phyloP scores from a whole-genome alignment of 192 early-diverging fungal genomes.

The Coemansia erecta region DNA sequence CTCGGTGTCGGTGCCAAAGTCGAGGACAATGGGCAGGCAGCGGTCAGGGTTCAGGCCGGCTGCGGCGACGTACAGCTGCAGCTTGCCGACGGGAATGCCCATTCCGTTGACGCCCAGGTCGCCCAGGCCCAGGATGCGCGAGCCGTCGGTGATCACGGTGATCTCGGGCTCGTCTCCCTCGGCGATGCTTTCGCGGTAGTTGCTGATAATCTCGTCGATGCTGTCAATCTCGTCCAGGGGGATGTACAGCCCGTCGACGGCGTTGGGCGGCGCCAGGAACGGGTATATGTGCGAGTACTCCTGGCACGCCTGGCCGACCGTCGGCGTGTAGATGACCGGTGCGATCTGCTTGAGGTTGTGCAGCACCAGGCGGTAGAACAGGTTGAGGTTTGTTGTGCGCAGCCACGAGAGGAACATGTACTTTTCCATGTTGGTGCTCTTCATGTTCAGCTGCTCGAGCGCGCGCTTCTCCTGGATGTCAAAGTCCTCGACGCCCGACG shows the following conservation, averaged over 20 bases:
- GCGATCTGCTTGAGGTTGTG: constrained; percentile 76
- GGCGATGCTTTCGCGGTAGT: constrained; percentile 67
- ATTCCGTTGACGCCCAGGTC: constrained; percentile 93
- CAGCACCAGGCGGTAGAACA: constrained; percentile 81
- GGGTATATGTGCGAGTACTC: constrained; percentile 87
- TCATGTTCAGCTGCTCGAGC: constrained; percentile 64
- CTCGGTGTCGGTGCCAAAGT: constrained; percentile 87
- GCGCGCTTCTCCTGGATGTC: constrained; percentile 72
- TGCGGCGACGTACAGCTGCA: constrained; percentile 84
- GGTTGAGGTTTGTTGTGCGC: constrained; percentile 69
- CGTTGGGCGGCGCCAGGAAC: constrained; percentile 69
- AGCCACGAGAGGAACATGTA: constrained; percentile 81
- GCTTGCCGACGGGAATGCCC: constrained; percentile 93
- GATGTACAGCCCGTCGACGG: constrained; percentile 82
- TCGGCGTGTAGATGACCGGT: constrained; percentile 78
- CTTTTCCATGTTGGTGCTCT: constrained; percentile 71
- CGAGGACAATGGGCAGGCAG: constrained; percentile 86
- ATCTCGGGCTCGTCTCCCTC: constrained; percentile 71
- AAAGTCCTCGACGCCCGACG: constrained; percentile 69
- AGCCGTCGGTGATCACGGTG: constrained; percentile 91
- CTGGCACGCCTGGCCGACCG: constrained; percentile 77
- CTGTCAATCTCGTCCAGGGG: constrained; percentile 71
- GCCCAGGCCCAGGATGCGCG: constrained; percentile 87
- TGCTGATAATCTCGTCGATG: constrained; percentile 70
- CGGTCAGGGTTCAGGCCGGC: constrained; percentile 81